A percentile compares a stretch with the other conserved stretches of the same genome.
Conservation (phyloP, 1,139 yeast genomes). For the Suhomyces bolitotheri region DNA sequence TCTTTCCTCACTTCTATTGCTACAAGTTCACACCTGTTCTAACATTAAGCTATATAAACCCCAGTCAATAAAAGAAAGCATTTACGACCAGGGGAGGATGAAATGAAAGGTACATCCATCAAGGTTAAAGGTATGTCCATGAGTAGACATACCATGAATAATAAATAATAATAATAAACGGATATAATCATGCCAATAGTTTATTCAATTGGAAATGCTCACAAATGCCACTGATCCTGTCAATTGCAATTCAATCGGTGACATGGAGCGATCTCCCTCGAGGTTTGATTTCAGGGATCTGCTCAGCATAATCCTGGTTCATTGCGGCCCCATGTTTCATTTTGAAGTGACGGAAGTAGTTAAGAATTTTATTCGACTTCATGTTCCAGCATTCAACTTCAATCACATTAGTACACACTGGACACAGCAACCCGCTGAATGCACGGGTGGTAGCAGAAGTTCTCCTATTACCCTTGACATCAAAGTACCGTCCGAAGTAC, state of each 20-base stretch:
- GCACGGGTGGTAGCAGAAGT: slow-evolving; percentile 5
- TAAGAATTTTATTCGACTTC: slow-evolving; percentile 20
- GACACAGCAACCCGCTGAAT: slow-evolving; percentile 21
- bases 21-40: no score
- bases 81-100: no score
- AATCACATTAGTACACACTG: slow-evolving; percentile 20
- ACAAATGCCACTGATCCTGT: no score
- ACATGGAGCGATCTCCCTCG: slow-evolving; percentile 15
- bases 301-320: slow-evolving; percentile 4
- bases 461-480: slow-evolving; percentile 3
- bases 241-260: slow-evolving; percentile 3
- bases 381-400: slow-evolving; percentile 23
- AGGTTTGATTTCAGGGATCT: slow-evolving; percentile 11
- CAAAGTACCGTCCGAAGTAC: slow-evolving; percentile 17
- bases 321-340: slow-evolving; percentile 11
- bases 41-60: no score
- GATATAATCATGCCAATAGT: no score
- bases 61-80: no score
- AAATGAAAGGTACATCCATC: no score
- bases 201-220: no score
- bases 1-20: no score
- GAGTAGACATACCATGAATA: no score
- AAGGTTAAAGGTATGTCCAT: no score
- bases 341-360: slow-evolving; percentile 25
- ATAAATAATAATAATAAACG: no score